Base-by-base conservation (phyloP, 139 green algal genomes). In the Chlamydomonas sp. region DNA sequence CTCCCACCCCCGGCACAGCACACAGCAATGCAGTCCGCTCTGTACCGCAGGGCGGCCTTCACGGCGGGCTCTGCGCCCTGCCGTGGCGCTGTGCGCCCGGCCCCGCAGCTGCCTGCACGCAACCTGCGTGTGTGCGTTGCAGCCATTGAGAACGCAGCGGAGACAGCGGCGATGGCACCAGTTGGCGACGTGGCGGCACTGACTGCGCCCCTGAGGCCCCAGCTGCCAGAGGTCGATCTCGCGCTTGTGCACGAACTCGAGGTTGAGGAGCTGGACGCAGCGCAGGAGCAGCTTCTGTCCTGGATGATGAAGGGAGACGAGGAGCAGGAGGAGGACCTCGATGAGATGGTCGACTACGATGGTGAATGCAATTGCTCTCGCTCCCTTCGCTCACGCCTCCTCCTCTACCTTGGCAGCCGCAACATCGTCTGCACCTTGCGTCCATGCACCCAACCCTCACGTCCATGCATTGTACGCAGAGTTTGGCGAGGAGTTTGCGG, bases 261-360 rank as follows among this genome's bases (percentile, higher is more conserved):
- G 37, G 5, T 69, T 30, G 62, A 69, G 35, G 62, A 69, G 62
- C 62, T 69, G 5, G 62, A 69, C 34, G 6, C 6, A 10, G 62
- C 22, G 35, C 78, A 85, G 73, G 79, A 82, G 62, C 66, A 82
- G 72, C 66, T 85, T 34, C 69, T 85, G 16, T 75, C 76, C 34
- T 85, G 79, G 79, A 82, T 82, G 75, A 6, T 62, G 20, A 22
- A 33, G 30, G 70, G 69, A 58, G 75, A 77, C 43, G 72, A 80
- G 70, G 39, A 37, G 16, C 72, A 85, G 66, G 70, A 79, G 61
- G 62, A 58, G 38, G 76, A 85, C 71, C 70, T 85, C 8, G 80
- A 82, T 34, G 80, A 85, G 73, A 81, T 83, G 76, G 63, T 77
- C 13, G 80, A 85, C 66, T 80, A 82, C 66, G 73, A 78, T 37